A percentile compares a stretch with the other conserved stretches of the same genome.
Conservation (phyloP, 2,329 filamentous ascomycete species). For the Talaromyces sp. region DNA sequence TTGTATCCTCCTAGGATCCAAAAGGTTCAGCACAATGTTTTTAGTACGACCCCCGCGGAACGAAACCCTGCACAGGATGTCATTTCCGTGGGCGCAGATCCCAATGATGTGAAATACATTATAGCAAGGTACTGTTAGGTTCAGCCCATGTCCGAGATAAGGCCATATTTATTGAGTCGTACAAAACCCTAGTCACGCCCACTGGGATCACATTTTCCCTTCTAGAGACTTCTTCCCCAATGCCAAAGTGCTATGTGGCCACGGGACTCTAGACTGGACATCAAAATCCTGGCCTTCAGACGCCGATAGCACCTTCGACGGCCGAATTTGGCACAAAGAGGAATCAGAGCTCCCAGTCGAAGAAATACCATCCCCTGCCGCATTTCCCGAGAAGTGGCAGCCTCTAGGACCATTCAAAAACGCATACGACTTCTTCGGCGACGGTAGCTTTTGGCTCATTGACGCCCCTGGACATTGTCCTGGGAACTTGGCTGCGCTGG, state of each 20-base stretch:
- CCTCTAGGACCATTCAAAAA: conserved; percentile 29
- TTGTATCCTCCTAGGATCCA: conserved; percentile 2
- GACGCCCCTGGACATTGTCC: conserved; percentile 33
- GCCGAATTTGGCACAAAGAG: conserved; percentile 1
- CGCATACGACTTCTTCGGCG: conserved; percentile 31
- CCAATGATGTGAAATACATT: conserved; percentile 7
- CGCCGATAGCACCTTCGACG: neutral
- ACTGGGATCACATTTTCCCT: conserved; percentile 7
- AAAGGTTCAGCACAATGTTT: conserved; percentile 2
- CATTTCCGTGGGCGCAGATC: conserved; percentile 1
- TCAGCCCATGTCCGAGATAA: too few relatives aligned
- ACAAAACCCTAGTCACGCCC: neutral
- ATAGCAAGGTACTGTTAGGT: conserved; percentile 5
- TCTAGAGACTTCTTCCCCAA: neutral
- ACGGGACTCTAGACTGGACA: neutral
- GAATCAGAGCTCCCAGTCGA: neutral
- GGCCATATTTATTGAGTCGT: too few relatives aligned
- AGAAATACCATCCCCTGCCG: neutral
- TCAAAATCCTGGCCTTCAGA: conserved; percentile 4
- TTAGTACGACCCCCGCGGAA: neutral
- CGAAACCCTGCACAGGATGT: conserved; percentile 4
- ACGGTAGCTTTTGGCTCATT: conserved; percentile 35
- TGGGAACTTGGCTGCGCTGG: conserved; percentile 36
- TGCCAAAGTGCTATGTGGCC: conserved; percentile 3
- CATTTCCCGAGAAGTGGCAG: conserved; percentile 17